Base-by-base conservation (phyloP, 2,329 filamentous ascomycete genomes). In the Colletotrichum spinosum region DNA sequence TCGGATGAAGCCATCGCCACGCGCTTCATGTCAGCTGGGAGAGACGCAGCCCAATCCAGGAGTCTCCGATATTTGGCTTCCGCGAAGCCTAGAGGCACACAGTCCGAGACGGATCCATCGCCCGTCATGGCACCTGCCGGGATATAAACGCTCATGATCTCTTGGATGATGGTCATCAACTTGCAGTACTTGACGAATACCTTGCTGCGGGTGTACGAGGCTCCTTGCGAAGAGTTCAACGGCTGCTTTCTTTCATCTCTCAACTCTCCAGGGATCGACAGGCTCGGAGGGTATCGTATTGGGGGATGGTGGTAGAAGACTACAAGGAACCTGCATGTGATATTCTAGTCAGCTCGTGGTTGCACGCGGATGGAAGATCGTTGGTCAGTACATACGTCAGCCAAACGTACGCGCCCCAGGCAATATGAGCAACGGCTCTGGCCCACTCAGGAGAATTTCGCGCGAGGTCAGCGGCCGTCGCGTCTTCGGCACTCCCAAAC, bases 11-110 rank as follows among this genome's bases (percentile, higher is more conserved):
- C 74, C 4, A 69, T 50, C 6, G 74, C 68, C 5, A 49, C 66
- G 9, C 72, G 73, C 17, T 69, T 53, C 35, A 80, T 57, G 1
- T 58, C 56, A 6, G 64, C 25, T 0, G 75, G 74, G 12, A 80
- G 64, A 3, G 66, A 71, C 17, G 77, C 75, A 6, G 70, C 72
- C 77, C 78, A 80, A 1, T 74, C 72, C 13, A 81, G 69, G 0
- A 81, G 68, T 64, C 80, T 76, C 8, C 75, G 75, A 57, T 75
- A 80, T 13, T 76, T 78, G 51, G 71, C 71, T 63, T 80, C 78
- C 2, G 74, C 73, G 42, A 78, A 74, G 9, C 63, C 64, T 1
- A 74, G 60, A 34, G 63, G 56, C 15, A 69, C 55, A 8, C 53
- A 53, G 25, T 61, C 6, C 39, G 7, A 10, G 10, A 50, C 25